Base-by-base conservation (phyloP, 352 stramenopile genomes). In the Phytophthora pisi region DNA sequence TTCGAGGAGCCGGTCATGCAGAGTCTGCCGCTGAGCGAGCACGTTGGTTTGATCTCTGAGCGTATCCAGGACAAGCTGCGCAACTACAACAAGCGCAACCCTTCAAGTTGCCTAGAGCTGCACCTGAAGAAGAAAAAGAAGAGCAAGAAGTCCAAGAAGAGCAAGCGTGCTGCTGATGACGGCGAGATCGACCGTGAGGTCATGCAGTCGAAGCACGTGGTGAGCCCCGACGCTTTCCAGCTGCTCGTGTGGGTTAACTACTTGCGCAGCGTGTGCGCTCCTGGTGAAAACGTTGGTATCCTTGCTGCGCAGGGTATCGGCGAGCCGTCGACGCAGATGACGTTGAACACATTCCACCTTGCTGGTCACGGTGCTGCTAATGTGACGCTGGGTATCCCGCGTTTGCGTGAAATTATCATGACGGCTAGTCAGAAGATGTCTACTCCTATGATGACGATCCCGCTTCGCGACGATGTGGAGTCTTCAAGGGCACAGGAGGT, bases 281-380 rank as follows among this genome's bases (percentile, higher is more conserved):
- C 98, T 26, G 98, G 98, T 49, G 98, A 99, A 77, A 97, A 98
- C 43, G 98, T 99, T 5, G 98, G 98, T 60, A 94, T 97, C 34
- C 96, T 99, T 59, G 97, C 97, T 54, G 98, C 97, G 30, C 98
- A 99, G 84, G 98, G 91, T 68, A 96, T 99, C 72, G 98, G 98
- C 43, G 98, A 99, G 75, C 98, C 98, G n/a, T 99, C 97, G 31
- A 99, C 98, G 6, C 98, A 99, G 80, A 99, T 99, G 98, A 99
- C 98, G 57, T 88, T 99, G 9, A 99, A 99, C 85, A 99, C 98
- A 34, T 99, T 99, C 84, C 98, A 99, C 75, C 89, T 99, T 77
- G 98, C 98, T 51, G 98, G 98, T 47, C 94, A 98, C 73, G 97
- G 98, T 74, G 98, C 97, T 38, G 98, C 97, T 43, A 99, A 99